Evolutionary conservation across 306 rosid species (phyloP).

Genomic region (Purshia tridentata): DNA sequence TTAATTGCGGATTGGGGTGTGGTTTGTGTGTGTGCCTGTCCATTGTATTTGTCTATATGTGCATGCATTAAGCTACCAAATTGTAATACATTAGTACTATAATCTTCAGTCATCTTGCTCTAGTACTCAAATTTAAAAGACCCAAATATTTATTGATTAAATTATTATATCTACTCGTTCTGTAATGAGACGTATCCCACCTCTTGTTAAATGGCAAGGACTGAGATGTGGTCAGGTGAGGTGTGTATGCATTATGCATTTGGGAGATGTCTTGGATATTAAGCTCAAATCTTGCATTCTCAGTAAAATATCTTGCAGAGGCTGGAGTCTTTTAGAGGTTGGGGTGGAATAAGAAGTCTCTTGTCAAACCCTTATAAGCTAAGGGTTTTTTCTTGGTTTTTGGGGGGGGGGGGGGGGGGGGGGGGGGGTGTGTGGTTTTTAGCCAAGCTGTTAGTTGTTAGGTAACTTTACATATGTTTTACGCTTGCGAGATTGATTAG

Average conservation of each 20-base stretch:
- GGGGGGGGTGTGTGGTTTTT: no score
- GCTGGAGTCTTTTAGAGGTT: neutral
- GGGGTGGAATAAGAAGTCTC: neutral
- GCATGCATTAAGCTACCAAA: neutral
- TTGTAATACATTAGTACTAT: neutral
- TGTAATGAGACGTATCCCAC: neutral
- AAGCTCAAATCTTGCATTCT: neutral
- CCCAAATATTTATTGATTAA: neutral
- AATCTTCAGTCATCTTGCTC: neutral
- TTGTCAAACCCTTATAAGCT: neutral
- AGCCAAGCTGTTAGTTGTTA: neutral
- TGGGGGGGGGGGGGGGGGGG: no score
- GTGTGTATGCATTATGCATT: neutral
- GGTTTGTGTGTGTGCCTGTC: neutral
- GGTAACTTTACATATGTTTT: neutral
- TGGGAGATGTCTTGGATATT: neutral
- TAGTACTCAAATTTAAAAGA: neutral
- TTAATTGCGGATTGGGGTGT: neutral
- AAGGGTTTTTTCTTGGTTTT: conserved; percentile 1
- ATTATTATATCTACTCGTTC: neutral
- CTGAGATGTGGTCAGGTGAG: neutral
- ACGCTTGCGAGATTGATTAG: neutral
- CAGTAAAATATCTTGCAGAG: neutral
- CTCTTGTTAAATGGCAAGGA: neutral
- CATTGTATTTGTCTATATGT: neutral